These are phyloP conservation scores for Hypoxylon fragiforme DNA, from an alignment of 495 filamentous ascomycete species.

Conservation along the genomic window DNA sequence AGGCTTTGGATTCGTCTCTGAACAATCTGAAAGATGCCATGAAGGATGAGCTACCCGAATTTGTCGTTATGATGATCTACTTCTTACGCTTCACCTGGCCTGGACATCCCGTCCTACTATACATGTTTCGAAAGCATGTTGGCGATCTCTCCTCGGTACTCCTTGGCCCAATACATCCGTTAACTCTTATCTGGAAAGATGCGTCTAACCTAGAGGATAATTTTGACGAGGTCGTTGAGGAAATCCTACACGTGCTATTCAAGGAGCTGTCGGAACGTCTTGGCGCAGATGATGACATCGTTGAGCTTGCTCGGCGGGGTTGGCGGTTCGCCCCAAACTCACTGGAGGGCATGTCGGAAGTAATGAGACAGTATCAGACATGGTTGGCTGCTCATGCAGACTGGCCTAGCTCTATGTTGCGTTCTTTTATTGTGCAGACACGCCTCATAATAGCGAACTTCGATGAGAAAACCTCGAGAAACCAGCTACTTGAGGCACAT, in stretches of 20 bases:
- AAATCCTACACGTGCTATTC: slow-evolving; percentile 4
- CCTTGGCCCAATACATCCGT: slow-evolving; percentile 6
- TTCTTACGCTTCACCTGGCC: slow-evolving; percentile 14
- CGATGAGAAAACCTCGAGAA: slow-evolving; percentile 3
- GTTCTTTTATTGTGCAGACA: slow-evolving; percentile 11
- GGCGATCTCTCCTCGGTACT: slow-evolving; percentile 6
- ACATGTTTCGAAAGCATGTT: slow-evolving; percentile 12
- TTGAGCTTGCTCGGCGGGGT: slow-evolving; percentile 11
- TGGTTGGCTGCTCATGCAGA: slow-evolving; percentile 5
- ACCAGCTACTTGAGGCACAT: slow-evolving; percentile 7
- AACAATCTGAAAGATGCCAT: slow-evolving; percentile 8
- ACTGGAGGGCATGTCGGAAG: slow-evolving; percentile 7
- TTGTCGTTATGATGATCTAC: slow-evolving; percentile 11
- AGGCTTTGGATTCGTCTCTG: slow-evolving; percentile 5
- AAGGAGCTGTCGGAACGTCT: background rate
- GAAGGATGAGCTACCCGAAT: slow-evolving; percentile 8
- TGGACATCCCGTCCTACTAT: slow-evolving; percentile 9
- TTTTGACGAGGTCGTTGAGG: slow-evolving; percentile 8
- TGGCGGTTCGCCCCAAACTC: slow-evolving; percentile 10
- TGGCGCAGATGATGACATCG: slow-evolving; percentile 1
- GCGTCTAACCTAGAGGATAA: background rate
- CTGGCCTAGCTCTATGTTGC: slow-evolving; percentile 10
- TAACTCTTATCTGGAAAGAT: slow-evolving; percentile 5
- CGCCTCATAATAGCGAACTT: slow-evolving; percentile 11
- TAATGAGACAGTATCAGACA: slow-evolving; percentile 10